Conservation (phyloP, 306 rosid genomes). For the Lupinus albus region DNA sequence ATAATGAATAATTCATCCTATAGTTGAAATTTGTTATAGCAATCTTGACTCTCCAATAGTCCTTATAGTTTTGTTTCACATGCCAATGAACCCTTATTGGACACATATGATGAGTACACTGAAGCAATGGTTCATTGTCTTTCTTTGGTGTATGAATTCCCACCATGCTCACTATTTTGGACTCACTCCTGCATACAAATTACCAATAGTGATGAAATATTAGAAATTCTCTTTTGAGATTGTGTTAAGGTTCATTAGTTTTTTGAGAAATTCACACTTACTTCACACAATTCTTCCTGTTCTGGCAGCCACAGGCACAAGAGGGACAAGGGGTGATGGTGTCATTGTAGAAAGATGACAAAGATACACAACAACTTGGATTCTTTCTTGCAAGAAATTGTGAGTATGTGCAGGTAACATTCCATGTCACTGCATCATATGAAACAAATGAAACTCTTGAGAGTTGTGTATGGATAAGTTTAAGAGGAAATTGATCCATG, state of each 20-base stretch:
- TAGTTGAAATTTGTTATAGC: conserved; percentile 83
- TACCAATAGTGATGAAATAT: conserved; percentile 24
- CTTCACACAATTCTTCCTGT: conserved; percentile 75
- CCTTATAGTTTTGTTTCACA: conserved; percentile 78
- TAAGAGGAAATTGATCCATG: too few relatives aligned
- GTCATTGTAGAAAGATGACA: conserved; percentile 89
- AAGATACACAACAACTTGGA: conserved; percentile 87
- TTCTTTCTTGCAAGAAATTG: conserved; percentile 78
- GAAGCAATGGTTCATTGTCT: conserved; percentile 67
- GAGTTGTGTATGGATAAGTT: too few relatives aligned
- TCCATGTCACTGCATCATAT: conserved; percentile 88
- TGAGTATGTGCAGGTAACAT: conserved; percentile 92
- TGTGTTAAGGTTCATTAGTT: not conserved
- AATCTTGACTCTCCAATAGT: conserved; percentile 88
- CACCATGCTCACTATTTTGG: conserved; percentile 68
- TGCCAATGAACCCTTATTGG: conserved; percentile 94
- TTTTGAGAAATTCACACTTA: conserved; percentile 46
- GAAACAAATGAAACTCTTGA: conserved; percentile 4
- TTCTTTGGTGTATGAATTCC: conserved; percentile 73
- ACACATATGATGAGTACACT: conserved; percentile 96
- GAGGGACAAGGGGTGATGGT: conserved; percentile 80
- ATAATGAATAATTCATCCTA: conserved; percentile 72
- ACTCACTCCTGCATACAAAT: conserved; percentile 59
- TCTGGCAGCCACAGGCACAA: conserved; percentile 88
- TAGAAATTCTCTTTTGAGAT: not conserved